Evolutionary conservation across 805 yeast species (phyloP), one percentile per base, ranked within the genome.

Genomic region (Jamesozyma lodderae): DNA sequence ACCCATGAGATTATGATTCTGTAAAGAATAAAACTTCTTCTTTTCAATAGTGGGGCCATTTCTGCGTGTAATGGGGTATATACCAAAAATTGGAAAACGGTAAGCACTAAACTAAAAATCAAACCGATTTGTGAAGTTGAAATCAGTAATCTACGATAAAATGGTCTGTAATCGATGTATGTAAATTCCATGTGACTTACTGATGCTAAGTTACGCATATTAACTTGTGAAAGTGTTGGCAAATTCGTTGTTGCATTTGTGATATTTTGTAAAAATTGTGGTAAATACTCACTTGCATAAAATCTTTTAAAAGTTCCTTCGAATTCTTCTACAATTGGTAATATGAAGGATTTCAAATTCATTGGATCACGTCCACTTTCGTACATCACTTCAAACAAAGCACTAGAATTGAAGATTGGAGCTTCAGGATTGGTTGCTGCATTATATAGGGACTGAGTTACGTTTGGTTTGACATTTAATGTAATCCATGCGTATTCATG

Each of bases 121-220:
- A 81, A 67, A 38, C 94, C 92, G 41, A 82, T 77, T 56, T 81
- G 88, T 1, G 75, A 57, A 5, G 88, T 86, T 0, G 86, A 86
- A 25, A 70, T 46, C 10, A 77, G 52, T 3, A 72, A 75, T 4
- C 72, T 64, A 47, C 74, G 63, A 0, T 57, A 56, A 37, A 62
- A 64, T 2, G 83, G 82, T 14, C 65, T 62, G 36, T 64, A 56
- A 50, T 81, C 86, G 2, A 51, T 30, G 25, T 43, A 53, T 1
- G 42, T 27, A 38, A 72, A 62, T 1, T 43, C 37, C 38, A 41
- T 14, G 70, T 57, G 9, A 68, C 67, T 18, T 46, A 48, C 14
- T 3, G 41, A 27, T 3, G 45, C 38, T 3, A 48, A 10, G 16
- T 41, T 39, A 4, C 33, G 31, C 4, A 34, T 13, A 28, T 44